Percentiles rank a stretch among this genome's conserved stretches.
Evolutionary conservation across 352 stramenopile species (phyloP).

Genomic region (Globisporangium nagaii): DNA sequence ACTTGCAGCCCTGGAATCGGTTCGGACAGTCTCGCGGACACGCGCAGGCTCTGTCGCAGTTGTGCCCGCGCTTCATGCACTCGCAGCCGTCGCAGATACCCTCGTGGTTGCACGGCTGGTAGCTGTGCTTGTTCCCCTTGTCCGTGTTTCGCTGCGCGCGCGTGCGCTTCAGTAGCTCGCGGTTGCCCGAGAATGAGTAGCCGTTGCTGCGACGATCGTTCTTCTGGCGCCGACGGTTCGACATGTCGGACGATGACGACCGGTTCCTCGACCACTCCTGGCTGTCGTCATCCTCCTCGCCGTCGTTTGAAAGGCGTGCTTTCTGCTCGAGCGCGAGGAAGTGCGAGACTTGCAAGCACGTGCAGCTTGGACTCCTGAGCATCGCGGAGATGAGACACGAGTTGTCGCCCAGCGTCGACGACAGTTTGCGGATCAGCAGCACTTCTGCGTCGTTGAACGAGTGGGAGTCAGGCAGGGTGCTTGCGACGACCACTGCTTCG

Average conservation of each 20-base stretch:
- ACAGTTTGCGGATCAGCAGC: conserved; percentile 50
- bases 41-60: conserved; percentile 55
- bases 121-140: conserved; percentile 47
- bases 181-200: conserved; percentile 2
- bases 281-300: background rate
- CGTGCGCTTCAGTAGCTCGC: conserved; percentile 20
- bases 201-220: conserved; percentile 12
- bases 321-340: conserved; percentile 20
- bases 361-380: conserved; percentile 25
- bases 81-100: conserved; percentile 52
- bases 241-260: conserved; percentile 1
- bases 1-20: conserved; percentile 65
- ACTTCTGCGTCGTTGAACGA: conserved; percentile 24
- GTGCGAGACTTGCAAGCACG: conserved; percentile 22
- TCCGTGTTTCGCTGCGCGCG: conserved; percentile 35
- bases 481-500: background rate
- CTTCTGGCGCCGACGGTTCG: conserved; percentile 13
- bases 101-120: conserved; percentile 55
- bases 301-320: background rate
- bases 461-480: background rate
- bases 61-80: conserved; percentile 44
- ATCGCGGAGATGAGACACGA: conserved; percentile 39
- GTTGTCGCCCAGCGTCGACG: conserved; percentile 29
- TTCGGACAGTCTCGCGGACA: conserved; percentile 61
- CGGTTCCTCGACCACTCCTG: background rate